Base-by-base conservation (phyloP, 1,284 basidiomycete genomes). In the Marasmius sp. region DNA sequence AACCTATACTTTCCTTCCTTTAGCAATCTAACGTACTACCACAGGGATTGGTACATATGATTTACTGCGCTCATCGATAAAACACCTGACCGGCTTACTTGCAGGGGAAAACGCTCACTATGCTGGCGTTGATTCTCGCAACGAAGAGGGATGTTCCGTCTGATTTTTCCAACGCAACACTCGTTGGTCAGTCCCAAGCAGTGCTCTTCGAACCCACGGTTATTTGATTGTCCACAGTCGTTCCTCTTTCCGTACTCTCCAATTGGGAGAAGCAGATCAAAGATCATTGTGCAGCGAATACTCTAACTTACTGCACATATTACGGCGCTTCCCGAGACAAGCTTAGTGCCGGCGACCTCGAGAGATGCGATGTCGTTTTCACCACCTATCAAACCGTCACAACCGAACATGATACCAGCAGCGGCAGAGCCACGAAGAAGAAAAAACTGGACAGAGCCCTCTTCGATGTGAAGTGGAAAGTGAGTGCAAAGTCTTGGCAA, bases 231-330 rank as follows among this genome's bases (percentile, higher is more conserved):
- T 18, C 41, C 6, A 20, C 62, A 95, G 94, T 97, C 41, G 89
- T 87, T 18, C 95, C 95, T 0, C 82, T 96, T 18, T 95, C 93
- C 0, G 87, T 97, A 1, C 74, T 96, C 6, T 93, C 92, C 12
- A 97, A 97, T 69, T 97, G 94, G 94, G 89, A 92, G 69, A 90
- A 92, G 68, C 95, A 97, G 72, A 87, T 96, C 39, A 72, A 81
- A 34, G 93, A 95, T 59, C 93, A 95, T 66, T 86, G 92, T 60
- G 77, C 75, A 10, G 77, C 77, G 22, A 86, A 84, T 6, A 72
- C 81, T 1, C 70, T 95, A 33, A 81, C 80, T 0, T 77, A 72
- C 52, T 88, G 85, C 68, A 79, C 88, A 8, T 95, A 95, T 72
- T 89, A 93, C 65, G 90, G 92, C 22, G 75, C 82, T 6, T 84